Evolutionary conservation across 2,329 filamentous ascomycete species (phyloP), one percentile per base, ranked within the genome.

Genomic region (Gremmenia infestans): DNA sequence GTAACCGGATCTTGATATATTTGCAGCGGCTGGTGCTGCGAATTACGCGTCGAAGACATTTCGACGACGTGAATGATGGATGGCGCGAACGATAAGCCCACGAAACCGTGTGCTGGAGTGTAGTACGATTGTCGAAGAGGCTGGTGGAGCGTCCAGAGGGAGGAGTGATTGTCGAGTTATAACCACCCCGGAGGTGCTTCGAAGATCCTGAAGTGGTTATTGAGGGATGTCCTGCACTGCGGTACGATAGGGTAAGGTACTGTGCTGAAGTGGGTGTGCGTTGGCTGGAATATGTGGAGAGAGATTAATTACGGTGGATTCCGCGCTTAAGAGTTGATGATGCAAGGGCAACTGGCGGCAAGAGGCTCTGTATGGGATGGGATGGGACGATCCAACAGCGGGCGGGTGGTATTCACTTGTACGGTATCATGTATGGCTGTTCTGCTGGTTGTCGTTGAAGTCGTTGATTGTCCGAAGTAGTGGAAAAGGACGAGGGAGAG

Each of bases 1-100:
- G 72, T 69, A 64, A 75, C 71, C 56, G 77, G 72, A 71, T 85
- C 81, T 68, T 84, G 77, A 69, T 80, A 82, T 69, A 82, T 80
- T 66, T 83, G 77, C 72, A 85, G 71, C 65, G 75, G 72, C 67
- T 76, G 37, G 42, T 23, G 76, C 64, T 76, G 78, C 56, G 62
- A 61, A 60, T 67, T 68, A 77, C 79, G 80, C 22, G 22, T 80
- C 72, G 78, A 74, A 28, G 22, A 45, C 42, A 19, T 19, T n/a
- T 45, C 70, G 77, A 73, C 77, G 79, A 80, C 56, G 64, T 63
- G 59, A 52, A 35, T 40, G 49, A 58, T 60, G 60, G 61, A 61
- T 59, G 59, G 64, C 62, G 65, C 63, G 65, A 58, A 39, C 54
- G 37, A 40, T n/a, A 36, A 45, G 42, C 15, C n/a, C 22, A 19